Conservation (phyloP, 306 rosid genomes). For the Pyrus bretschneideri region DNA sequence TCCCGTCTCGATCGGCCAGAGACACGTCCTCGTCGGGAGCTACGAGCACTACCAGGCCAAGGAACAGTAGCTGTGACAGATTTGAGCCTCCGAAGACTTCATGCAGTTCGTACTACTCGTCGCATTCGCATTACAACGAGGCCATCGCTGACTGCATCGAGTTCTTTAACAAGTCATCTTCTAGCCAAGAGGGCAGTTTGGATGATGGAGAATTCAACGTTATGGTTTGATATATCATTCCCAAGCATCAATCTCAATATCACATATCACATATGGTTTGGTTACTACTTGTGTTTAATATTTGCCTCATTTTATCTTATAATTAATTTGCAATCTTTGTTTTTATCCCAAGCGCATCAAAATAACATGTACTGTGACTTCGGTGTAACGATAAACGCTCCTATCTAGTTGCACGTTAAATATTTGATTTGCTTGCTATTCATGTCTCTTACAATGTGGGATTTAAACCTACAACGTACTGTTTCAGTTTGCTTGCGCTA, state of each 20-base stretch:
- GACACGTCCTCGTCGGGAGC: conserved; percentile 4
- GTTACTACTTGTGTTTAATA: background rate
- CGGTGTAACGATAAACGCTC: background rate
- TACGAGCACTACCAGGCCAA: conserved; percentile 14
- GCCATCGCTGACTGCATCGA: conserved; percentile 78
- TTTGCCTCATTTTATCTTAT: background rate
- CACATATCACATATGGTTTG: background rate
- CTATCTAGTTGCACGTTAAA: background rate
- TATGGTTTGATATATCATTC: conserved; percentile 21
- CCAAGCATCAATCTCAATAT: background rate
- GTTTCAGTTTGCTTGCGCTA: background rate
- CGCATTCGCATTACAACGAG: conserved; percentile 68
- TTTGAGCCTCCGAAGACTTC: conserved; percentile 79
- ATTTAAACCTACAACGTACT: background rate
- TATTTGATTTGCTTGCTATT: background rate
- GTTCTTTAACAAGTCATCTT: conserved; percentile 57
- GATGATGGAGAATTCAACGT: conserved; percentile 34
- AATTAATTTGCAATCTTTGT: background rate
- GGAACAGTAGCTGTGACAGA: conserved; percentile 24
- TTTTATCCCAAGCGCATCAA: background rate
- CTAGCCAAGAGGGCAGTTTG: conserved; percentile 40
- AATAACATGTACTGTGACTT: background rate
- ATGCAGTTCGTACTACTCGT: conserved; percentile 63
- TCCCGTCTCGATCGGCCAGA: conserved; percentile 22
- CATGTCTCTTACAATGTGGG: background rate